Conservation (phyloP, 495 filamentous ascomycete species). For the Tuber melanosporum region DNA sequence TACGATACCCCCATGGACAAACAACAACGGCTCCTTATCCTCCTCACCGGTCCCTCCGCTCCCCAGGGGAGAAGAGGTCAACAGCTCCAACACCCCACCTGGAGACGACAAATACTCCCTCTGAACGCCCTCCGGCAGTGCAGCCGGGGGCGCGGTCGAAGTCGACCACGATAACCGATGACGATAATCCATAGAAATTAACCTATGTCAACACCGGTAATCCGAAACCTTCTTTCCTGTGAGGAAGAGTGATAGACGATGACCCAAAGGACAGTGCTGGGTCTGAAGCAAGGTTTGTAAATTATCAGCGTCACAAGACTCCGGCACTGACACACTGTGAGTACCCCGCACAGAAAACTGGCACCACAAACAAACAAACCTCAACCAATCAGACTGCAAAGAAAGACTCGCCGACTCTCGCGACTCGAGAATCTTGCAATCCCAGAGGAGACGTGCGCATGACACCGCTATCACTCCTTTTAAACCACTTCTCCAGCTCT, state of each 20-base stretch:
- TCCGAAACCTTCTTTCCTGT: neutral
- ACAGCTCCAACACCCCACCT: slow-evolving; percentile 10
- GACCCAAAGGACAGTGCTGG: neutral
- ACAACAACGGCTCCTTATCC: slow-evolving; percentile 11
- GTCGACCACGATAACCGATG: neutral
- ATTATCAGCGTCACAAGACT: neutral
- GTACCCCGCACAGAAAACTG: neutral
- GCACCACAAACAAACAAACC: neutral
- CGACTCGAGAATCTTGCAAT: neutral
- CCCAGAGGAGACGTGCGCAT: neutral
- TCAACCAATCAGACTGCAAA: neutral
- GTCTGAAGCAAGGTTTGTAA: neutral
- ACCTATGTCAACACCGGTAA: neutral
- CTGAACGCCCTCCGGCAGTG: slow-evolving; percentile 12
- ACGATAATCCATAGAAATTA: neutral
- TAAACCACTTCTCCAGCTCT: neutral
- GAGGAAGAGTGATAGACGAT: neutral
- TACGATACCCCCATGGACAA: slow-evolving; percentile 25
- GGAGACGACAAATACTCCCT: slow-evolving; percentile 15
- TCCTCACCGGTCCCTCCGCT: neutral
- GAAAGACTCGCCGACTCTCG: neutral
- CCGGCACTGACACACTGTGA: neutral
- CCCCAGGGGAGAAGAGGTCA: neutral
- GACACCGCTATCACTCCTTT: neutral
- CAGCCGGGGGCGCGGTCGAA: neutral